Conservation (phyloP, 139 green algal genomes). For the Pseudopediastrum boryanum region DNA sequence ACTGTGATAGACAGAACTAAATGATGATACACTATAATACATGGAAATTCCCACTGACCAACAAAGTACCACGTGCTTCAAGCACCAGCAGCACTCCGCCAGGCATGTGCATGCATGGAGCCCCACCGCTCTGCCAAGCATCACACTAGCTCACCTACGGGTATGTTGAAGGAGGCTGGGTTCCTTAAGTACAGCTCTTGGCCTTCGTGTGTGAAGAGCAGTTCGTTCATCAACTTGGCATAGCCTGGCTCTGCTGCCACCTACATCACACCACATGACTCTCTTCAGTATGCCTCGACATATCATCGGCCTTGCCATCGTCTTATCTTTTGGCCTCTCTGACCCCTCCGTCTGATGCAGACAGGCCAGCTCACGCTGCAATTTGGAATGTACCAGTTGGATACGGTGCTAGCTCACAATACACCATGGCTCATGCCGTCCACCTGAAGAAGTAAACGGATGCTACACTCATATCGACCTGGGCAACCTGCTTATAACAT, state of each 20-base stretch:
- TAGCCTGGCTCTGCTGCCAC: slow-evolving; percentile 48
- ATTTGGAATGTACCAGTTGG: too few species aligned
- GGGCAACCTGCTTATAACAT: too few species aligned
- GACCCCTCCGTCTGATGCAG: neutral
- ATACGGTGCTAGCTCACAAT: too few species aligned
- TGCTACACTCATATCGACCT: too few species aligned
- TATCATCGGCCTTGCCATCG: neutral
- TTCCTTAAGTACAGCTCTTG: slow-evolving; percentile 54
- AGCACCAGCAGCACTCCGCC: neutral
- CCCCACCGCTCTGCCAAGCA: neutral
- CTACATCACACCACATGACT: slow-evolving; percentile 24
- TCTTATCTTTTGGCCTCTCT: too few species aligned
- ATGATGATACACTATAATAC: neutral
- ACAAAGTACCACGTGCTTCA: neutral
- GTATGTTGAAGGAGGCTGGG: slow-evolving; percentile 54
- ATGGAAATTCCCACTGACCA: neutral
- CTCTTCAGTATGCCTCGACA: neutral
- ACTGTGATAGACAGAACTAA: neutral
- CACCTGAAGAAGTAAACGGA: too few species aligned
- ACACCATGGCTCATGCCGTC: too few species aligned
- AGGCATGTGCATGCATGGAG: too few species aligned
- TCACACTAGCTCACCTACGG: slow-evolving; percentile 19
- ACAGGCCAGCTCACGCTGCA: neutral
- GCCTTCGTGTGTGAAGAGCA: slow-evolving; percentile 18
- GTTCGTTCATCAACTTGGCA: slow-evolving; percentile 25